phyloP scores from a whole-genome alignment of 1,284 basidiomycete genomes.

The Leccinum griseonigrum region DNA sequence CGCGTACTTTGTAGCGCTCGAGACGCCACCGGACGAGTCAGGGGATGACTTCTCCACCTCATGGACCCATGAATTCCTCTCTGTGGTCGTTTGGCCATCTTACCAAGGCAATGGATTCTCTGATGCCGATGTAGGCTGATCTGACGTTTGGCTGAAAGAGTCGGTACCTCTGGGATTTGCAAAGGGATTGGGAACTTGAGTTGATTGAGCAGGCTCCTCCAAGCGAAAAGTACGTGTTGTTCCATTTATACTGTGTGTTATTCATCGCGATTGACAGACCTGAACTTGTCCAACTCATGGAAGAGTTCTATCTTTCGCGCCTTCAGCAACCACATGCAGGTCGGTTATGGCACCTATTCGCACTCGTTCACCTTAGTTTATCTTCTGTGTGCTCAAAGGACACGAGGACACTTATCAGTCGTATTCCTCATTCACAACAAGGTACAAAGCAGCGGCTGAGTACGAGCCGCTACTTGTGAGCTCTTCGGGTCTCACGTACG shows the following conservation, averaged over 20 bases:
- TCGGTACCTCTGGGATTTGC: slow-evolving; percentile 67
- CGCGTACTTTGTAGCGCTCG: slow-evolving; percentile 44
- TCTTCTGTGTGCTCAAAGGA: slow-evolving; percentile 36
- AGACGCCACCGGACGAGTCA: slow-evolving; percentile 45
- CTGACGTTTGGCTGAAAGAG: slow-evolving; percentile 47
- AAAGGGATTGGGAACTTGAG: slow-evolving; percentile 75
- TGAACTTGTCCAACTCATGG: slow-evolving; percentile 43
- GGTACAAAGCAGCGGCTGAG: slow-evolving; percentile 63
- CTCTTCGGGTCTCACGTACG: slow-evolving; percentile 47
- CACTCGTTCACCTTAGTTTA: slow-evolving; percentile 4
- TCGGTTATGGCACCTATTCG: slow-evolving; percentile 30
- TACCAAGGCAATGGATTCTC: slow-evolving; percentile 44
- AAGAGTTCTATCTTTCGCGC: slow-evolving; percentile 52
- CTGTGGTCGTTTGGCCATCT: slow-evolving; percentile 58
- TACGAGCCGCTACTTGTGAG: slow-evolving; percentile 77
- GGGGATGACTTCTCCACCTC: slow-evolving; percentile 52
- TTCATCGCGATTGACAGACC: slow-evolving; percentile 32
- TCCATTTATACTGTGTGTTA: background rate
- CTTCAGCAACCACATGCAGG: slow-evolving; percentile 70
- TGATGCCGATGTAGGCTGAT: slow-evolving; percentile 1
- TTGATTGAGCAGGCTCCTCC: slow-evolving; percentile 47
- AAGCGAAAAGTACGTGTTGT: slow-evolving; percentile 45
- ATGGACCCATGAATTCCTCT: slow-evolving; percentile 60
- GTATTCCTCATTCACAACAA: slow-evolving; percentile 87
- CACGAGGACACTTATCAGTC: slow-evolving; percentile 77